These are phyloP conservation scores for Monosporozyma aquatica DNA, from an alignment of 805 yeast species.

Conservation along the genomic window DNA sequence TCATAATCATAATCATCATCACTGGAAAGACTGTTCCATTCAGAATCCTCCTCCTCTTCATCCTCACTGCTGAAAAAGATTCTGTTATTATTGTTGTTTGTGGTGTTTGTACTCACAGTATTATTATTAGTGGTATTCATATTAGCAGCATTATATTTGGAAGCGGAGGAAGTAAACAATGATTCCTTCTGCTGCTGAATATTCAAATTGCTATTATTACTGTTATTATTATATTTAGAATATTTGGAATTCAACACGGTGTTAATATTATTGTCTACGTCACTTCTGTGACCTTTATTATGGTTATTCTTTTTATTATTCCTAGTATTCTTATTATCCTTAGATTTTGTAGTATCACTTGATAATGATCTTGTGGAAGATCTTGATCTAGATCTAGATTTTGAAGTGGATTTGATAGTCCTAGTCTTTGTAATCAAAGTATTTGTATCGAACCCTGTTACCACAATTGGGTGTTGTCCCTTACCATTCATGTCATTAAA, in stretches of 20 bases:
- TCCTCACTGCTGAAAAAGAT: conserved; percentile 30
- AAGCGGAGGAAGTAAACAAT: conserved; percentile 3
- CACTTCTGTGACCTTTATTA: neutral
- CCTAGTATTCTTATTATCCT: conserved; percentile 1
- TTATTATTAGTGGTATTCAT: neutral
- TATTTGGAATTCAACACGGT: neutral
- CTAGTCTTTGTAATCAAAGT: conserved; percentile 12
- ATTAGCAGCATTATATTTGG: neutral
- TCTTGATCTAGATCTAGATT: neutral
- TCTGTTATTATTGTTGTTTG: conserved; percentile 14
- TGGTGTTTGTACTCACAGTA: conserved; percentile 3
- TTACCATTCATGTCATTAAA: neutral
- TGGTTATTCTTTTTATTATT: conserved; percentile 2
- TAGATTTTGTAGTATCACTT: conserved; percentile 1
- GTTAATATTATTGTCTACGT: neutral
- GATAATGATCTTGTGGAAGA: conserved; percentile 1
- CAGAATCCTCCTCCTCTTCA: conserved; percentile 22
- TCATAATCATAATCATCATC: conserved; percentile 15
- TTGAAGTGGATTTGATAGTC: neutral
- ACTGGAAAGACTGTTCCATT: conserved; percentile 25
- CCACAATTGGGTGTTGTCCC: conserved; percentile 6
- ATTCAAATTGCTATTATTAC: neutral
- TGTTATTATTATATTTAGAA: neutral
- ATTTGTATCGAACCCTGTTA: conserved; percentile 22
- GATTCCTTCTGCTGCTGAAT: conserved; percentile 4